phyloP scores from a whole-genome alignment of 495 filamentous ascomycete species.

The Apiosordaria backusii region DNA sequence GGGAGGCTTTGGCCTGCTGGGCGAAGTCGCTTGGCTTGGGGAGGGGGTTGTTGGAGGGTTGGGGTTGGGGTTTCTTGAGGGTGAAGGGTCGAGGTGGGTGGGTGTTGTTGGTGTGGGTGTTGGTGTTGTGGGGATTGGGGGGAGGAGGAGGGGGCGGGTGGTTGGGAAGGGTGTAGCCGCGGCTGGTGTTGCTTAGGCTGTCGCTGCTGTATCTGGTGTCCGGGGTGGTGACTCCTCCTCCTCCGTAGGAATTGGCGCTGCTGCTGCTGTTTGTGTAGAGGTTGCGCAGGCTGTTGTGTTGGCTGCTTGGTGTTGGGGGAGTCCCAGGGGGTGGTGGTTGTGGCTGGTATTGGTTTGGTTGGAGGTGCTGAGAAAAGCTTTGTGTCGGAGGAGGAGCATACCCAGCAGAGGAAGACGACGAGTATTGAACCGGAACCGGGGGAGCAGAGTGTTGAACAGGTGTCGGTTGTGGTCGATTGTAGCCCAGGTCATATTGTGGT shows the following conservation, averaged over 20 bases:
- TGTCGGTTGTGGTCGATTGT: not conserved
- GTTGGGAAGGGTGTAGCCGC: not conserved
- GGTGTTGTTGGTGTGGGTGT: not conserved
- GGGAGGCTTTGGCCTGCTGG: slow-evolving; percentile 9
- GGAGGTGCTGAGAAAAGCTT: not conserved
- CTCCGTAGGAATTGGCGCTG: not conserved
- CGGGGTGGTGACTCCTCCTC: not conserved
- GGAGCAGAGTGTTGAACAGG: not conserved
- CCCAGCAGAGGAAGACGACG: not conserved
- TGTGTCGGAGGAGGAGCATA: not conserved
- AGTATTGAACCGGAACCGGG: not conserved
- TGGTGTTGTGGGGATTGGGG: not conserved
- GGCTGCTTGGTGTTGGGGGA: slow-evolving; percentile 4
- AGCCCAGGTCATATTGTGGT: not conserved
- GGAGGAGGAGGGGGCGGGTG: not conserved
- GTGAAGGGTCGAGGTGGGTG: not conserved
- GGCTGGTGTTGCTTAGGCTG: not conserved
- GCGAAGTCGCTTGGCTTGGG: not conserved
- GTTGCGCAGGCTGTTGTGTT: not conserved
- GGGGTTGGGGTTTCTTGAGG: not conserved
- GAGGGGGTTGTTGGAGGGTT: not conserved
- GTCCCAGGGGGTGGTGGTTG: not conserved
- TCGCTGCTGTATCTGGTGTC: slow-evolving; percentile 4
- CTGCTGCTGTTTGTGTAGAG: not conserved
- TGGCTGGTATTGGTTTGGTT: not conserved